A percentile compares a stretch with the other conserved stretches of the same genome.
These are phyloP conservation scores for Niebla homalea DNA, from an alignment of 495 filamentous ascomycete genomes.

Conservation along the genomic window DNA sequence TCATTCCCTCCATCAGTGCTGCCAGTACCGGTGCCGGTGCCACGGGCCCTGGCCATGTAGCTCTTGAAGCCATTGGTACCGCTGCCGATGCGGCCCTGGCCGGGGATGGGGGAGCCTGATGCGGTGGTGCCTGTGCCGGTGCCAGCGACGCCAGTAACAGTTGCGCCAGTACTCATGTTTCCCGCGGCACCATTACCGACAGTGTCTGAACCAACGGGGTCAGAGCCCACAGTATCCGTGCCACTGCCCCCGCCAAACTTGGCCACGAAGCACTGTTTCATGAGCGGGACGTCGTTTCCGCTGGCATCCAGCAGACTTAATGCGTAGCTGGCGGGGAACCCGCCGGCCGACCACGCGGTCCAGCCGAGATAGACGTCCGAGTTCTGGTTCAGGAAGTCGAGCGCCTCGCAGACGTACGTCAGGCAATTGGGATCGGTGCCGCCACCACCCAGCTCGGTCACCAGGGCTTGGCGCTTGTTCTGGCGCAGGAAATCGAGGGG, in stretches of 20 bases:
- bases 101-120: not conserved
- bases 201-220: not conserved
- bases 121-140: not conserved
- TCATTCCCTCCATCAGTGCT: too few relatives aligned
- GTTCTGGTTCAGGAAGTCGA: slow-evolving; percentile 29
- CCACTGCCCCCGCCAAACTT: slow-evolving; percentile 7
- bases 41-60: too few relatives aligned
- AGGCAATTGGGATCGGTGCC: slow-evolving; percentile 28
- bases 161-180: not conserved
- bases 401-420: slow-evolving; percentile 17
- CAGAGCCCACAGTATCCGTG: not conserved
- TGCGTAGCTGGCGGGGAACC: slow-evolving; percentile 26
- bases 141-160: not conserved
- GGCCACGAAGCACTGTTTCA: slow-evolving; percentile 13
- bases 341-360: slow-evolving; percentile 39
- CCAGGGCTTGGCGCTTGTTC: slow-evolving; percentile 36
- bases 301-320: slow-evolving; percentile 1
- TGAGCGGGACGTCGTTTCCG: slow-evolving; percentile 3
- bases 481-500: slow-evolving; percentile 34
- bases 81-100: too few relatives aligned
- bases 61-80: too few relatives aligned
- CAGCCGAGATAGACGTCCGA: slow-evolving; percentile 40
- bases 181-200: not conserved
- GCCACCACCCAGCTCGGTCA: slow-evolving; percentile 44
- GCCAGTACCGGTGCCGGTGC: too few relatives aligned